Base-by-base conservation (phyloP, 129 eudicot genomes). In the Lactuca saligna region DNA sequence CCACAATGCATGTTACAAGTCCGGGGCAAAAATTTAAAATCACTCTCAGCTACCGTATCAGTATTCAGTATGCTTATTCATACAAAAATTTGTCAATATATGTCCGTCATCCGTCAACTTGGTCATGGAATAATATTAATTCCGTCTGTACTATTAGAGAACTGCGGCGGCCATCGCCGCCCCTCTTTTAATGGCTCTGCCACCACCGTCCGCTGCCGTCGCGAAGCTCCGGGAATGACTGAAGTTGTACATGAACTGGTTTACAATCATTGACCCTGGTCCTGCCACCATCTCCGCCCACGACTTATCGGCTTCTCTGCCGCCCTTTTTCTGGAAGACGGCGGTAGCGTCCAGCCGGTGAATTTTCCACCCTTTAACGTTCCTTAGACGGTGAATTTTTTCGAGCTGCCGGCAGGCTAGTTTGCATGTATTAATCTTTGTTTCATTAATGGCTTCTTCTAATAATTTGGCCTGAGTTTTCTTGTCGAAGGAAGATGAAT, bases 281-380 rank as follows among this genome's bases (percentile, higher is more conserved):
- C 61, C 81, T 12, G 66, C 76, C 73, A 92, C 96, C 49, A 46
- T 25, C 78, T 79, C 75, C 17, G 70, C 75, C 96, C 96, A 88
- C 25, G 72, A 78, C 54, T 74, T 78, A 11, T 82, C 85, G 20
- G 82, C 82, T 11, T 84, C 88, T 61, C 72, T 68, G 0, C 80
- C 84, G 0, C 80, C 84, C 8, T 44, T 65, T 38, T 76, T 83
- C 61, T 57, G 54, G 41, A 93, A 87, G 57, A 86, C 95, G 0
- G 80, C 51, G 5, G 99, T 89, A 6, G 97, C 99, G 7, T 89
- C 95, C 3, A 93, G 66, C 66, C 99, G 81, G 56, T 81, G 95
- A 10, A 93, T 38, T 25, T 79, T 77, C 99, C 99, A 93, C 15
- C 90, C 82, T 48, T 80, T 87, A 6, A 14, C 54, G 16, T 81